Percentiles rank a stretch among this genome's conserved stretches.
phyloP scores from a whole-genome alignment of 768 basidiomycete species.

The Pleurotus pulmonarius region DNA sequence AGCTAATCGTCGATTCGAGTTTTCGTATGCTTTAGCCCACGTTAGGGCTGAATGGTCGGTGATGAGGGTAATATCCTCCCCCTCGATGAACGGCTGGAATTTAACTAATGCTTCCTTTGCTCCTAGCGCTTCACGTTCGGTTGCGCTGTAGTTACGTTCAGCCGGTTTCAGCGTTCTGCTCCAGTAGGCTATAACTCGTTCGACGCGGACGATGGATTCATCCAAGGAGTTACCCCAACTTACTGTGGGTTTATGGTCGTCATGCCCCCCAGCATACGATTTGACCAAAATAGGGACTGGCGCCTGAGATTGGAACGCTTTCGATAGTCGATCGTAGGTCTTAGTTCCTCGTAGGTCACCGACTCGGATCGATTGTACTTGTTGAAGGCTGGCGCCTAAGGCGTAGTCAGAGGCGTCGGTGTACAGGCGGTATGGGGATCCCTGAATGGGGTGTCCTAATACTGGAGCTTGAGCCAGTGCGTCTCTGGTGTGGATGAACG shows the following conservation, averaged over 20 bases:
- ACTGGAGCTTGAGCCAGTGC: conserved; percentile 18
- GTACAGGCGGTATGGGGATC: conserved; percentile 22
- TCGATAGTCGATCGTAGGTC: neutral
- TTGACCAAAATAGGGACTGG: neutral
- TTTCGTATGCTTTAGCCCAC: conserved; percentile 18
- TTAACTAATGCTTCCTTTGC: neutral
- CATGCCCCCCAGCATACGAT: no score
- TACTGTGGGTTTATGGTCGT: no score
- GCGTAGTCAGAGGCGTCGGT: conserved; percentile 16
- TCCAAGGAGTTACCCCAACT: neutral
- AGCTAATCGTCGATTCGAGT: conserved; percentile 15
- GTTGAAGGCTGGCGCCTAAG: conserved; percentile 9
- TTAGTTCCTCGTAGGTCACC: conserved; percentile 10
- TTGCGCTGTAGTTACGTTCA: neutral
- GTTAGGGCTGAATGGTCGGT: conserved; percentile 16
- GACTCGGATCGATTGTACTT: conserved; percentile 10
- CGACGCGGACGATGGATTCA: neutral
- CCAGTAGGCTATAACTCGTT: neutral
- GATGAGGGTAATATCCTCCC: conserved; percentile 19
- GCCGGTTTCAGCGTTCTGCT: neutral
- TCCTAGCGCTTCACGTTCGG: no score
- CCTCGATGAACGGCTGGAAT: conserved; percentile 13
- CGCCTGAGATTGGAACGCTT: conserved; percentile 5
- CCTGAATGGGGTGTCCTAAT: conserved; percentile 15
- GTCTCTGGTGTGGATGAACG: conserved; percentile 16